Percentiles rank a stretch among this genome's conserved stretches.
phyloP scores from a whole-genome alignment of 2,329 filamentous ascomycete species.

The Aspergillus sp. region DNA sequence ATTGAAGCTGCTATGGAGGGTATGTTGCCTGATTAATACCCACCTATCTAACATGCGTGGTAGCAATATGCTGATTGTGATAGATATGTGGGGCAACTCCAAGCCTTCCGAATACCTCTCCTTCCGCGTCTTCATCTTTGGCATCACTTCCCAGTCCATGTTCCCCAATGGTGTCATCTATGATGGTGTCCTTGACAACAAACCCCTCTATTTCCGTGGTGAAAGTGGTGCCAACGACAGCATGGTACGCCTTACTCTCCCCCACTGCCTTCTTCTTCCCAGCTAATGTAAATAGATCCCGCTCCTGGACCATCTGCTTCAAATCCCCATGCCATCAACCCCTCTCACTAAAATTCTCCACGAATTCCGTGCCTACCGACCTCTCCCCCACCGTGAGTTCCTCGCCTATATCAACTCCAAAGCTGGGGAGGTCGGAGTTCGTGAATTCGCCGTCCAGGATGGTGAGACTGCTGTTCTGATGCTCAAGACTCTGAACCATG shows the following conservation, averaged over 20 bases:
- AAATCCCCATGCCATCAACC: constrained; percentile 82
- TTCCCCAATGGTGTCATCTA: constrained; percentile 90
- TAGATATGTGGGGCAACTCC: constrained; percentile 84
- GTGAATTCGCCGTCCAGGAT: constrained; percentile 32
- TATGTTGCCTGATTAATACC: constrained; percentile 26
- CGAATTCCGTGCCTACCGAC: constrained; percentile 86
- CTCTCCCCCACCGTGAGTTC: constrained; percentile 83
- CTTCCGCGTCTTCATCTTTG: constrained; percentile 96
- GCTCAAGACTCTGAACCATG: constrained; percentile 42
- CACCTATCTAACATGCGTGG: not conserved
- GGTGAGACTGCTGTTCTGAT: constrained; percentile 39
- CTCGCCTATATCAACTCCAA: constrained; percentile 63
- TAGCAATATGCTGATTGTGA: not conserved
- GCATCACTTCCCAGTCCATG: constrained; percentile 90
- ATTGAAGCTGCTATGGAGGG: constrained; percentile 79
- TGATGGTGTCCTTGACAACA: constrained; percentile 67
- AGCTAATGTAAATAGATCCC: constrained; percentile 53
- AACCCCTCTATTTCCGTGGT: constrained; percentile 78
- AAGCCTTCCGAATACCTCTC: constrained; percentile 78
- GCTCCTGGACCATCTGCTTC: constrained; percentile 78
- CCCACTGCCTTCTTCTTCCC: not conserved
- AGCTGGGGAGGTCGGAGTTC: constrained; percentile 44
- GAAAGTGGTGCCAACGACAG: constrained; percentile 92
- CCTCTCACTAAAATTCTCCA: constrained; percentile 82
- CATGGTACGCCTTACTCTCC: constrained; percentile 52